Conservation (phyloP, 2,329 filamentous ascomycete genomes). For the Beauveria pseudobassiana region DNA sequence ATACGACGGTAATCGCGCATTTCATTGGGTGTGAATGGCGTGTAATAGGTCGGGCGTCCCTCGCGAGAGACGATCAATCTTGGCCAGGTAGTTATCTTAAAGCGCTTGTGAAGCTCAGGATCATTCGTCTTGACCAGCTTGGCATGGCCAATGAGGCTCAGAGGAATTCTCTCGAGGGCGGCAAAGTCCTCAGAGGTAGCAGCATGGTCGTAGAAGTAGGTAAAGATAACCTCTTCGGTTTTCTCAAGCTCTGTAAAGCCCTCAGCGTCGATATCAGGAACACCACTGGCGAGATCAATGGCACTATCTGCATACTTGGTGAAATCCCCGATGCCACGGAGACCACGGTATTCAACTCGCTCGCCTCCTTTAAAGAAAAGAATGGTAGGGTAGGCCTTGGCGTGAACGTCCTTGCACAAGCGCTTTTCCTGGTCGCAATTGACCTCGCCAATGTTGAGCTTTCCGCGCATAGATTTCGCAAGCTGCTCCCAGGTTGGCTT, state of each 20-base stretch:
- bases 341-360: conserved; percentile 84
- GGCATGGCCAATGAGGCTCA: conserved; percentile 84
- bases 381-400: conserved; percentile 79
- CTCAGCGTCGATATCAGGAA: conserved; percentile 71
- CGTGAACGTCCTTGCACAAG: conserved; percentile 84
- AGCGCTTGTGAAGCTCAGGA: conserved; percentile 64
- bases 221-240: conserved; percentile 90
- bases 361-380: conserved; percentile 90
- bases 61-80: conserved; percentile 82
- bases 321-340: conserved; percentile 87
- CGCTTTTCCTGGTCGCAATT: conserved; percentile 82
- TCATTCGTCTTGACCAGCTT: conserved; percentile 90
- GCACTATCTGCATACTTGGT: conserved; percentile 82
- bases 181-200: conserved; percentile 88
- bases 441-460: conserved; percentile 88
- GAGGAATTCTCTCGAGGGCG: conserved; percentile 76
- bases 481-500: conserved; percentile 85
- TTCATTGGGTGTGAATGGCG: conserved; percentile 75
- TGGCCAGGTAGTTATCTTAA: conserved; percentile 97
- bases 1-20: conserved; percentile 81
- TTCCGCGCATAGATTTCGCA: conserved; percentile 82
- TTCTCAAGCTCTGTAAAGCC: conserved; percentile 77
- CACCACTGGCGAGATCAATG: conserved; percentile 65
- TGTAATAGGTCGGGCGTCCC: conserved; percentile 84
- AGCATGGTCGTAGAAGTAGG: conserved; percentile 96